Conservation (phyloP, 495 filamentous ascomycete genomes). For the Xylaria palmicola region DNA sequence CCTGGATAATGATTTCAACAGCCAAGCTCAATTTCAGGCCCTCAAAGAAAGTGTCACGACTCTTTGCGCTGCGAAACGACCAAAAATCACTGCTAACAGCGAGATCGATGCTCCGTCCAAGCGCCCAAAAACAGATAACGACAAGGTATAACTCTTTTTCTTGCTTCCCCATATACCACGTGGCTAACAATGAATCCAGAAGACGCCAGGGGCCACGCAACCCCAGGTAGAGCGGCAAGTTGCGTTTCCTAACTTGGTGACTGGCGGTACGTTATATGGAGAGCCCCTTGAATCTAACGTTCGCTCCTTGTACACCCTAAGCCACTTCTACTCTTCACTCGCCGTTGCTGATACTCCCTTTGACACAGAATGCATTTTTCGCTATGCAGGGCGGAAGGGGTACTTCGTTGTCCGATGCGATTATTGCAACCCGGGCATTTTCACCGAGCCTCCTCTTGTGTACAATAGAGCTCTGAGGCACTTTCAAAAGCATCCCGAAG, state of each 20-base stretch:
- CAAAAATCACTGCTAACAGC: constrained; percentile 2
- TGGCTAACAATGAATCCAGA: not conserved
- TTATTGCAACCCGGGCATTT: constrained; percentile 20
- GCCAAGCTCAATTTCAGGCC: constrained; percentile 14
- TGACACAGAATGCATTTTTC: constrained; percentile 29
- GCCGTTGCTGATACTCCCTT: not conserved
- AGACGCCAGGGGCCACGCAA: not conserved
- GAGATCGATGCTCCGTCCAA: constrained; percentile 13
- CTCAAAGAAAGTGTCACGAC: constrained; percentile 15
- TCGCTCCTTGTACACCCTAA: not conserved
- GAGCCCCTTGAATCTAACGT: not conserved
- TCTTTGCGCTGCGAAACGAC: constrained; percentile 14
- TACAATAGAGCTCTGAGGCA: constrained; percentile 31
- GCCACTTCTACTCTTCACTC: not conserved
- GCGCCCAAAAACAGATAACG: constrained; percentile 16
- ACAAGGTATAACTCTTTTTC: constrained; percentile 15
- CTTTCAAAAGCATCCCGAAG: constrained; percentile 25
- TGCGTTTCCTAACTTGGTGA: constrained; percentile 10
- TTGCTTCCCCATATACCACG: not conserved
- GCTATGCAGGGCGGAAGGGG: constrained; percentile 25
- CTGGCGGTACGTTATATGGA: not conserved
- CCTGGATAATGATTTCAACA: not conserved
- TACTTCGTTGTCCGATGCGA: constrained; percentile 31
- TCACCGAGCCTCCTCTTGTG: constrained; percentile 27
- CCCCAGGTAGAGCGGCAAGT: not conserved